A percentile compares a stretch with the other conserved stretches of the same genome.
Evolutionary conservation across 345 rosid species (phyloP).

Genomic region (Acer saccharum): DNA sequence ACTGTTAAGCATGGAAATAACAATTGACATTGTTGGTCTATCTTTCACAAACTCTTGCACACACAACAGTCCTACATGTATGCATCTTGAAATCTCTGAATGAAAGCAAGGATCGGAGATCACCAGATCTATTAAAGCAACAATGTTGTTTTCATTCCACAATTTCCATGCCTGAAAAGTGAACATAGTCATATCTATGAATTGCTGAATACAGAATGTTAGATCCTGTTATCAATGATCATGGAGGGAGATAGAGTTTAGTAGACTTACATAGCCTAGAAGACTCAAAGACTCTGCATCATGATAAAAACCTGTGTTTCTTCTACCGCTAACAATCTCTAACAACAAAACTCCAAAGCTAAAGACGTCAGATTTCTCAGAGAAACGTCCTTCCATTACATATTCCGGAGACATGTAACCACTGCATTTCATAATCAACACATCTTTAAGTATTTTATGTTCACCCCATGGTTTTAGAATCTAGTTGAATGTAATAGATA

Average conservation of each 20-base stretch:
- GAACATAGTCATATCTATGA: not conserved
- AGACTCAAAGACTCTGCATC: slow-evolving; percentile 26
- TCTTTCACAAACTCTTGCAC: no score
- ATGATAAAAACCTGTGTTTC: slow-evolving; percentile 29
- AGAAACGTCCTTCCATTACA: not conserved
- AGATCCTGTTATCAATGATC: not conserved
- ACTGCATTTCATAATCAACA: no score
- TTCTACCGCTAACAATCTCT: slow-evolving; percentile 42
- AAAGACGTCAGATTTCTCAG: slow-evolving; percentile 28
- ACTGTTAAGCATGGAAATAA: no score
- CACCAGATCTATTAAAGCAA: slow-evolving; percentile 29
- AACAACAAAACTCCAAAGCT: slow-evolving; percentile 45
- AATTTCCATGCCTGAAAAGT: slow-evolving; percentile 47
- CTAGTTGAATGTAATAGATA: not conserved
- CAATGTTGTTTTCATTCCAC: slow-evolving; percentile 28
- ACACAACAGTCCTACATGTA: slow-evolving; percentile 51
- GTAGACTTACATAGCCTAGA: slow-evolving; percentile 27
- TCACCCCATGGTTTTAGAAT: not conserved
- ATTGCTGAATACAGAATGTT: not conserved
- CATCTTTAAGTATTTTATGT: not conserved
- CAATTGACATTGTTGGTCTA: no score
- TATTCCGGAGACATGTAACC: not conserved
- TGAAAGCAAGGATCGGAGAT: slow-evolving; percentile 23
- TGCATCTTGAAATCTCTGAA: slow-evolving; percentile 44
- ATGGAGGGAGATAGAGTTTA: not conserved